These are phyloP conservation scores for Dothidotthia symphoricarpi DNA, from an alignment of 2,329 filamentous ascomycete genomes.

Conservation along the genomic window DNA sequence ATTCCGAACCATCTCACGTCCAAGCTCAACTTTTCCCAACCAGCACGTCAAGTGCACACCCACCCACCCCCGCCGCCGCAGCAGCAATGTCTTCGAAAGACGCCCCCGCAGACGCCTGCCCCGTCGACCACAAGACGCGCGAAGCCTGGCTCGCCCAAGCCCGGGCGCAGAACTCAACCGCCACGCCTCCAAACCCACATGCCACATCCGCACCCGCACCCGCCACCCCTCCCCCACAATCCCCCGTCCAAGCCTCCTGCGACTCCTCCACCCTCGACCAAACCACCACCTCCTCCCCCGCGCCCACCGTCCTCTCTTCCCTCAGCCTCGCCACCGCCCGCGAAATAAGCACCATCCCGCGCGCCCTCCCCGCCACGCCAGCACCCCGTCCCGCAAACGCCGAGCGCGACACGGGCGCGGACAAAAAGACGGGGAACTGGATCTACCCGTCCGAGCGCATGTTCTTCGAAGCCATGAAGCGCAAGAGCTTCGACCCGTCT, in stretches of 20 bases:
- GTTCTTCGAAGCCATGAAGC: slow-evolving; percentile 96
- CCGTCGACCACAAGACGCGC: slow-evolving; percentile 86
- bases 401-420: slow-evolving; percentile 67
- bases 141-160: slow-evolving; percentile 80
- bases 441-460: slow-evolving; percentile 95
- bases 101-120: slow-evolving; percentile 57
- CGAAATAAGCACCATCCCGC: slow-evolving; percentile 44
- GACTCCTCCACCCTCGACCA: slow-evolving; percentile 42
- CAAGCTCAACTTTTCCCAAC: slow-evolving; percentile 25
- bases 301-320: slow-evolving; percentile 28
- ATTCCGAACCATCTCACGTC: slow-evolving; percentile 18
- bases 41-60: neutral
- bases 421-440: slow-evolving; percentile 78
- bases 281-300: slow-evolving; percentile 17
- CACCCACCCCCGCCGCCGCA: neutral
- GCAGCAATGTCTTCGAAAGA: slow-evolving; percentile 30
- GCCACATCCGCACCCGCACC: slow-evolving; percentile 27
- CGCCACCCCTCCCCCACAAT: slow-evolving; percentile 24
- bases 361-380: slow-evolving; percentile 27
- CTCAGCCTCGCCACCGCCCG: slow-evolving; percentile 46
- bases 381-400: slow-evolving; percentile 62
- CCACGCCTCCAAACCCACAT: slow-evolving; percentile 18
- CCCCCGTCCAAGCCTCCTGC: slow-evolving; percentile 32
- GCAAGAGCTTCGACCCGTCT: slow-evolving; percentile 75
- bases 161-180: slow-evolving; percentile 43